phyloP scores from a whole-genome alignment of 2,329 filamentous ascomycete species.

The Tolypocladium tropicale region DNA sequence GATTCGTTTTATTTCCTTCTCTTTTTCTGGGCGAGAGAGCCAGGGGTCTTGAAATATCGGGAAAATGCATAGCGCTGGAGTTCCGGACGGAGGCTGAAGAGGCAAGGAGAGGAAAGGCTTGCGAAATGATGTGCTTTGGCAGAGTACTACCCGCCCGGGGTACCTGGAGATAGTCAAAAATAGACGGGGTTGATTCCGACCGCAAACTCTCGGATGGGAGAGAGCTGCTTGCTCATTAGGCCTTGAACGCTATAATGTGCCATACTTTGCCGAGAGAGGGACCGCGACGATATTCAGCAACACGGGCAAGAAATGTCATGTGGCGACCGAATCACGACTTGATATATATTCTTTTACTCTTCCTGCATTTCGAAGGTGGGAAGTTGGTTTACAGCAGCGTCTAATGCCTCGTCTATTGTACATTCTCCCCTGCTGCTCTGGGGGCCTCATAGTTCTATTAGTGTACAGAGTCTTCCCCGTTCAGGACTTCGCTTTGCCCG shows the following conservation, averaged over 20 bases:
- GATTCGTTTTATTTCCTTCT: too few species aligned
- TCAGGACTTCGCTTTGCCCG: neutral
- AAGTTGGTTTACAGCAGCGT: neutral
- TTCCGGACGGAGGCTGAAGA: constrained; percentile 10
- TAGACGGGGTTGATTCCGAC: neutral
- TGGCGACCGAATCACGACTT: too few species aligned
- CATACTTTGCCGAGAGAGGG: too few species aligned
- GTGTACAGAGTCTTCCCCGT: neutral
- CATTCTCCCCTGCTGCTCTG: neutral
- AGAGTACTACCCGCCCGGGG: neutral
- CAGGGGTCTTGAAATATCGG: neutral
- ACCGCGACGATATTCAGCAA: too few species aligned
- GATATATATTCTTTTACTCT: too few species aligned
- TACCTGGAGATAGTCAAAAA: neutral
- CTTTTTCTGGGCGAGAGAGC: neutral
- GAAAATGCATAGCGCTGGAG: constrained; percentile 33
- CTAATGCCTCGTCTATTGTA: neutral
- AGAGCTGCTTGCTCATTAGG: neutral
- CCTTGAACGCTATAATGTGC: neutral
- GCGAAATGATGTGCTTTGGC: neutral
- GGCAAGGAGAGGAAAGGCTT: neutral
- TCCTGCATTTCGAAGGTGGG: too few species aligned
- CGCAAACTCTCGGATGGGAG: neutral
- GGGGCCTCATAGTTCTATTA: neutral
- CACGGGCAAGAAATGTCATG: too few species aligned